Evolutionary conservation across 2,329 filamentous ascomycete species (phyloP).

Genomic region (Ceratocystis albifundus): DNA sequence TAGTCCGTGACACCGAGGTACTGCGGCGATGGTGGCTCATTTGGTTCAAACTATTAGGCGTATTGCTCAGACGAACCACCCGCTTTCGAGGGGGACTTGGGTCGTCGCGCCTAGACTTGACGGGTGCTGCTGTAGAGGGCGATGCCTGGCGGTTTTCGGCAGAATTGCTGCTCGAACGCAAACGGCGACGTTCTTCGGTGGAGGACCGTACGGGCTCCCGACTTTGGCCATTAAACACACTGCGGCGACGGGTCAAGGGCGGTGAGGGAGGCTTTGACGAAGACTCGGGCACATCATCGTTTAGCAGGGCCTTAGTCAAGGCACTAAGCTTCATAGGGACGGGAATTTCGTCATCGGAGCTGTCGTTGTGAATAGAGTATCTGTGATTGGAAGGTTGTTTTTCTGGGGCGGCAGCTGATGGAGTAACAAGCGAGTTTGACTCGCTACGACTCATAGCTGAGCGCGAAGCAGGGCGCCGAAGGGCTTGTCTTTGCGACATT

Average conservation of each 20-base stretch:
- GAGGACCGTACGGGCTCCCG: conserved; percentile 16
- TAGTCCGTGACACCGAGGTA: conserved; percentile 37
- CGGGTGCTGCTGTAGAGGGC: conserved; percentile 36
- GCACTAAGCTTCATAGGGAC: conserved; percentile 90
- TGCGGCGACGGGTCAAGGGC: conserved; percentile 40
- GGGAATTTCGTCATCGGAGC: conserved; percentile 87
- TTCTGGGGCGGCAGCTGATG: conserved; percentile 28
- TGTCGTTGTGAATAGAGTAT: conserved; percentile 55
- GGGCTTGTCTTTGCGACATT: conserved; percentile 45
- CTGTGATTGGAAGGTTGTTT: conserved; percentile 33
- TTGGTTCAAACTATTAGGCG: conserved; percentile 36
- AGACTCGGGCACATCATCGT: conserved; percentile 45
- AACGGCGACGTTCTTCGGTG: conserved; percentile 36
- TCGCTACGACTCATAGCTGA: conserved; percentile 37
- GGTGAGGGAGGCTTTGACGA: conserved; percentile 37
- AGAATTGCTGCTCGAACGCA: conserved; percentile 40
- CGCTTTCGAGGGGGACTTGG: conserved; percentile 45
- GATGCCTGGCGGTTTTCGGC: conserved; percentile 28
- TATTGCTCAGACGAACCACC: conserved; percentile 46
- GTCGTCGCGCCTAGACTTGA: conserved; percentile 35
- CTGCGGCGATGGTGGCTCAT: conserved; percentile 39
- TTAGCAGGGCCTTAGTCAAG: conserved; percentile 74
- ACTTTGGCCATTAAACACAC: conserved; percentile 32
- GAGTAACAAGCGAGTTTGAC: conserved; percentile 33
- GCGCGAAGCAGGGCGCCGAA: conserved; percentile 41